phyloP scores from a whole-genome alignment of 495 filamentous ascomycete species.

The Pseudoneurospora amorphoporcata region DNA sequence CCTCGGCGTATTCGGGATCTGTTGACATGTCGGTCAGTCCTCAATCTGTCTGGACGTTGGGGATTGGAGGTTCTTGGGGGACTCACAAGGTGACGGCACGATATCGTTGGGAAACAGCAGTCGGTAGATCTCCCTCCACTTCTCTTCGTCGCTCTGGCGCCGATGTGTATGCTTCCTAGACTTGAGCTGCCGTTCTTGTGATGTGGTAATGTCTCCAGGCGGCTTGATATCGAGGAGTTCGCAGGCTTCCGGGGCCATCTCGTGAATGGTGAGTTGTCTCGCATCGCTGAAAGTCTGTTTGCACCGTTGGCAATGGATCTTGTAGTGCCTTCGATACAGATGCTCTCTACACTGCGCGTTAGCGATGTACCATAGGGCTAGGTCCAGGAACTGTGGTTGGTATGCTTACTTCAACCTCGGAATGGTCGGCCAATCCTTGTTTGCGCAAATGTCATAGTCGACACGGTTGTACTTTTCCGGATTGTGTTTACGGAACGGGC shows the following conservation, averaged over 20 bases:
- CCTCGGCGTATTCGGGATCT: conserved; percentile 20
- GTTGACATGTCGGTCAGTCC: conserved; percentile 9
- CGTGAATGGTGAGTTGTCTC: conserved; percentile 13
- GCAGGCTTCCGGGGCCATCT: conserved; percentile 12
- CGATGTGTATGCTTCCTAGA: conserved; percentile 14
- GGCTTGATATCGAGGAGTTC: conserved; percentile 1
- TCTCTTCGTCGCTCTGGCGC: conserved; percentile 16
- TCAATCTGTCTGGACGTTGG: background rate
- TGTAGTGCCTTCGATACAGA: conserved; percentile 20
- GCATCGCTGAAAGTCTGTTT: conserved; percentile 14
- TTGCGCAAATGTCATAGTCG: conserved; percentile 16
- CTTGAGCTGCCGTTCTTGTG: conserved; percentile 19
- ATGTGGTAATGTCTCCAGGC: conserved; percentile 15
- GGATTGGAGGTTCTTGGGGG: background rate
- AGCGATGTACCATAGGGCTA: background rate
- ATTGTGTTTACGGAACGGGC: conserved; percentile 21
- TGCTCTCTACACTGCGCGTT: conserved; percentile 15
- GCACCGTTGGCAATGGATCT: conserved; percentile 19
- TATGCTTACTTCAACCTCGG: conserved; percentile 18
- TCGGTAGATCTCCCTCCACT: conserved; percentile 22
- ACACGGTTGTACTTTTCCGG: conserved; percentile 16
- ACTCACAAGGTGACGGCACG: conserved; percentile 25
- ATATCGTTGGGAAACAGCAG: conserved; percentile 18
- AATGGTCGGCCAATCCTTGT: conserved; percentile 17
- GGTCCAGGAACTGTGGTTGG: background rate